phyloP scores from a whole-genome alignment of 2,329 filamentous ascomycete species.

The Mycosphaerella arachidis region DNA sequence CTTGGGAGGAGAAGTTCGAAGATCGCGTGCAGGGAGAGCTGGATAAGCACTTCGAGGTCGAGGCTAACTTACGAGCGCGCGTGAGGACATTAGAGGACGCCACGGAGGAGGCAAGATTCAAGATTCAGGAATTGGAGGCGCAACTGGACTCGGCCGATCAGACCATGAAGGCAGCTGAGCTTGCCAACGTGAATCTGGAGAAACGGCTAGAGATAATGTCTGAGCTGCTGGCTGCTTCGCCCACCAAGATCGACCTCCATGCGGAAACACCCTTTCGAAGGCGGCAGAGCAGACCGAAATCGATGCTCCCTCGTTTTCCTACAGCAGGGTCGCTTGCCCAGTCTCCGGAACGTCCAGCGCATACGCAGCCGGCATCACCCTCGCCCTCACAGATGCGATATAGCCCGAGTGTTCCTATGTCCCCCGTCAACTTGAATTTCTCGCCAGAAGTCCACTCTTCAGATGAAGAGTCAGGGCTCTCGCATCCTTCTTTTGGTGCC shows the following conservation, averaged over 20 bases:
- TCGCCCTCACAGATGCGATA: constrained; percentile 8
- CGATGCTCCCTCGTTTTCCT: constrained; percentile 32
- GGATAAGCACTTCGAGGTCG: constrained; percentile 27
- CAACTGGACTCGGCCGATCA: constrained; percentile 30
- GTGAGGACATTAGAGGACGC: constrained; percentile 30
- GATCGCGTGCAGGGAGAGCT: constrained; percentile 33
- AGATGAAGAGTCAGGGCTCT: constrained; percentile 11
- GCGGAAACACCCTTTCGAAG: constrained; percentile 25
- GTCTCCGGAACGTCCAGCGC: constrained; percentile 23
- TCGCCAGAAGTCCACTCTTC: constrained; percentile 19
- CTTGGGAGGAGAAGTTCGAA: constrained; percentile 37
- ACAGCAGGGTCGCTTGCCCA: constrained; percentile 28
- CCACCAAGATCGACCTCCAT: constrained; percentile 34
- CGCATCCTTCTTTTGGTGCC: constrained; percentile 8
- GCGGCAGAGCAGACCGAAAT: constrained; percentile 30
- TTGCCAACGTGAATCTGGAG: constrained; percentile 36
- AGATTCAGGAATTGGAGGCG: constrained; percentile 33
- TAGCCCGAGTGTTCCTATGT: constrained; percentile 8
- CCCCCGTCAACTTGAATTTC: constrained; percentile 12
- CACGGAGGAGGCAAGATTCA: constrained; percentile 26
- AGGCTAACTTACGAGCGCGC: constrained; percentile 27
- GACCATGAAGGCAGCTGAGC: constrained; percentile 32
- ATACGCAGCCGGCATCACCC: constrained; percentile 12
- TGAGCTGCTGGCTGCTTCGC: constrained; percentile 35
- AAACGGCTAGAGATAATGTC: constrained; percentile 37